Percentiles rank a stretch among this genome's conserved stretches.
These are phyloP conservation scores for Ustilago crameri DNA, from an alignment of 1,284 basidiomycete genomes.

Conservation along the genomic window DNA sequence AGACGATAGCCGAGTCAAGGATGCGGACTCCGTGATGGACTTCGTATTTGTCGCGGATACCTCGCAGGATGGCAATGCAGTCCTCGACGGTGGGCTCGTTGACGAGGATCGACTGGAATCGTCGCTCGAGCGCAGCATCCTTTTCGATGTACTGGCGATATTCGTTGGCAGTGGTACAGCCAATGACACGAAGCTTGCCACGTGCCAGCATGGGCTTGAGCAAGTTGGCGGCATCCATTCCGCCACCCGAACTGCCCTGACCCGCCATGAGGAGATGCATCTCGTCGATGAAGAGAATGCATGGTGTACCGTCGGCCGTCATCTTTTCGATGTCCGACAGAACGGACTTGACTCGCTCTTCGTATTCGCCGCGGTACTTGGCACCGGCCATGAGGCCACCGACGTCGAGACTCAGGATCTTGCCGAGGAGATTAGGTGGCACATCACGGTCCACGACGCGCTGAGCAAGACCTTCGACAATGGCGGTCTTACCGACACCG, in stretches of 20 bases:
- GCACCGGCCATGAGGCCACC: slow-evolving; percentile 95
- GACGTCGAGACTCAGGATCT: slow-evolving; percentile 86
- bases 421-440: slow-evolving; percentile 83
- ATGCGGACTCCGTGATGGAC: slow-evolving; percentile 77
- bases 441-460: slow-evolving; percentile 95
- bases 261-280: slow-evolving; percentile 68
- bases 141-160: slow-evolving; percentile 97
- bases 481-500: slow-evolving; percentile 73
- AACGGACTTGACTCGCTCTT: slow-evolving; percentile 94
- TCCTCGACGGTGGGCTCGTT: slow-evolving; percentile 91
- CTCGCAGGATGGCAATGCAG: slow-evolving; percentile 91
- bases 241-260: slow-evolving; percentile 55
- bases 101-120: slow-evolving; percentile 89
- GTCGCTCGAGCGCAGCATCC: slow-evolving; percentile 84
- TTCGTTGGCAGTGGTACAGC: slow-evolving; percentile 91
- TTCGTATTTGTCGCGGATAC: slow-evolving; percentile 82
- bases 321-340: slow-evolving; percentile 91
- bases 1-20: slow-evolving; percentile 86
- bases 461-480: slow-evolving; percentile 95
- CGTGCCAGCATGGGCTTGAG: slow-evolving; percentile 73
- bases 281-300: slow-evolving; percentile 96
- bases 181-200: slow-evolving; percentile 88
- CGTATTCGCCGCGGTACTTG: slow-evolving; percentile 96
- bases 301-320: slow-evolving; percentile 80
- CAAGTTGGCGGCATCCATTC: slow-evolving; percentile 67